Evolutionary conservation across 306 rosid species (phyloP), one percentile per base, ranked within the genome.

Genomic region (Sindora glabra): DNA sequence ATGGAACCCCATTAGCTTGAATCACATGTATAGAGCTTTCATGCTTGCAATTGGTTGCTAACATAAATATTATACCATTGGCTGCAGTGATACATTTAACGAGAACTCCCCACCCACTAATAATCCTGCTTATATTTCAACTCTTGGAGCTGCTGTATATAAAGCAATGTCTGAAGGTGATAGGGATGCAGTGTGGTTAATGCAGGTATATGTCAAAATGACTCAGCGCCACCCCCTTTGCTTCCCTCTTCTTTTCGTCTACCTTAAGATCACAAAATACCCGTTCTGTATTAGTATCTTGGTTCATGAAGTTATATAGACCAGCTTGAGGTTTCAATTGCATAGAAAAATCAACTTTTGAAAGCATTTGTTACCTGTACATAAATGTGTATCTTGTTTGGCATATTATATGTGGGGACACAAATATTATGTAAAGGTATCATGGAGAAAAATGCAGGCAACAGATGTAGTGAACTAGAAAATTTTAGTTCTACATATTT

Each of bases 131-230:
- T 91, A 87, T 72, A 88, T 91, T 52, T 83, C 95, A 37, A 72
- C 78, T 23, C 92, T 91, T 45, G 98, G 98, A 71, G 91, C 95
- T 65, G 82, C 98, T 54, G 96, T 91, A 45, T 91, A 81, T 69
- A 77, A 83, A 83, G 96, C 96, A 59, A 87, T 91, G 88, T 78
- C 86, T 37, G 67, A 74, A 74, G 95, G 89, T 22, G 87, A 91
- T 63, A 78, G 71, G 69, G 94, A 87, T 77, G 96, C 97, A n/a
- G 95, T 91, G 64, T 91, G 97, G 97, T 78, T 91, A 67, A 91
- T 91, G 97, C 97, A 91, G 79, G 97, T 91, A 91, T 47, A 87
- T 54, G 77, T 67, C 74, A 63, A 45, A n/a, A 77, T 52, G 60
- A 56, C 61, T 54, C 29, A 8, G 12, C 53, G 52, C 50, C 36